Conservation (phyloP, 352 stramenopile species). For the Globisporangium megalacanthum region DNA sequence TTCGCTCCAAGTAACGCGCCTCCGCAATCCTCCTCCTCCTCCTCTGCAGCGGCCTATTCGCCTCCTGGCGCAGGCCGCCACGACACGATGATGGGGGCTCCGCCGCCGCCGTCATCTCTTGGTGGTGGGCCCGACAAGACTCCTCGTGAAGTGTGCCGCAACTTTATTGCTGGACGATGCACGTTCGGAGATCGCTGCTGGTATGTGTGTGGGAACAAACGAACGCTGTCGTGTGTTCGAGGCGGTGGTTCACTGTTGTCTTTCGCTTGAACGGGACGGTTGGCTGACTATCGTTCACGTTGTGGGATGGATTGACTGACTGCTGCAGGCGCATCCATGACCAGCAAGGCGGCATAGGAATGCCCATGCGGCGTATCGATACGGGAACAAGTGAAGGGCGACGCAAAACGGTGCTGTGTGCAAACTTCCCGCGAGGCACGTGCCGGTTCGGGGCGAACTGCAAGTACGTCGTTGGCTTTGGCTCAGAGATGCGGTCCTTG, state of each 20-base stretch:
- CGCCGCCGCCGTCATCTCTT: too few relatives aligned
- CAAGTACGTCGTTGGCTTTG: conserved; percentile 46
- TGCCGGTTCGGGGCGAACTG: conserved; percentile 83
- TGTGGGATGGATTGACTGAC: conserved; percentile 5
- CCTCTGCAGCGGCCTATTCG: too few relatives aligned
- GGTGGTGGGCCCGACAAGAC: conserved; percentile 20
- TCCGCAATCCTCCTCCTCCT: too few relatives aligned
- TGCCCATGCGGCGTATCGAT: conserved; percentile 18
- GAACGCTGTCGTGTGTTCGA: conserved; percentile 7
- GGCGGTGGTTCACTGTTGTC: conserved; percentile 3
- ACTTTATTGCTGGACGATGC: conserved; percentile 63
- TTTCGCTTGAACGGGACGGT: conserved; percentile 1
- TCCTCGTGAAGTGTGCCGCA: conserved; percentile 66
- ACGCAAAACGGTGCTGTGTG: conserved; percentile 76
- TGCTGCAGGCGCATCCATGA: conserved; percentile 55
- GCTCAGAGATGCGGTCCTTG: too few relatives aligned
- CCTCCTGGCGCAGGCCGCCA: too few relatives aligned
- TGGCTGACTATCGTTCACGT: background rate
- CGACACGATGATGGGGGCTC: background rate
- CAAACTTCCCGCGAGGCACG: conserved; percentile 61
- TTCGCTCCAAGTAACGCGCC: too few relatives aligned
- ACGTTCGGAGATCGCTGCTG: conserved; percentile 78
- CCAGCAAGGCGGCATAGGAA: conserved; percentile 11
- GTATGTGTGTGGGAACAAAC: conserved; percentile 31
- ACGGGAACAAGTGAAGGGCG: conserved; percentile 24